Evolutionary conservation across 1,284 basidiomycete genomes (phyloP), one percentile per base, ranked within the genome.

Genomic region (Puccinia polysora): DNA sequence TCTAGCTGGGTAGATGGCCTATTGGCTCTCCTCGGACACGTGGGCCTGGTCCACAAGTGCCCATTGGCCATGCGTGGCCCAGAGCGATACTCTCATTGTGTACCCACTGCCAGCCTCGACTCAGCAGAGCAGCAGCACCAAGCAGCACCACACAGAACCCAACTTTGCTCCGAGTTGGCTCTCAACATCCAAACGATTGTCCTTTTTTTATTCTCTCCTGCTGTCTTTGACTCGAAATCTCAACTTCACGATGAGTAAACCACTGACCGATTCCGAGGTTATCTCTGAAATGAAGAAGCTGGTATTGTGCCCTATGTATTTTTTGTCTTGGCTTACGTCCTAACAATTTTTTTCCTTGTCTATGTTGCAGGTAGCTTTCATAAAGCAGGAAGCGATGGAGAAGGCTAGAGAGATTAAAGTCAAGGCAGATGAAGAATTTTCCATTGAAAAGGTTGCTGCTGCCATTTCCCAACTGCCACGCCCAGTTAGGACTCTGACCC

Each of bases 371-470:
- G 90, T 95, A 64, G 88, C 90, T 73, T 96, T 95, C 84, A 96
- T 96, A 84, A 92, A 90, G 81, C 93, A 96, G 81, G 93, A 97
- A 81, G 93, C 93, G 2, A 82, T 90, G 76, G 94, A 97, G 83
- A 97, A 97, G 82, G 92, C 91, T 0, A 84, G 94, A n/a, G 93
- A 97, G 82, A 91, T 97, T 76, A 89, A 86, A 76, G 90, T 96
- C 75, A 97, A 97, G 81, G 93, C 94, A 0, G 92, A 97, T 75
- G 92, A 96, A 81, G 93, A 97, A 82, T 97, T 96, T 80, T 88
- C 92, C 23, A 96, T 96, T 76, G 93, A 97, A 81, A 97, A 97
- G 86, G 92, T 90, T 43, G n/a, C 49, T 40, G 38, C 34, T 62
- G 18, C 5, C 25, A 6, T 28, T 28, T 28, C 2, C 40, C 34